Percentiles rank a stretch among this genome's conserved stretches.
These are phyloP conservation scores for Tilletiaria anomala DNA, from an alignment of 1,284 basidiomycete genomes.

Conservation along the genomic window DNA sequence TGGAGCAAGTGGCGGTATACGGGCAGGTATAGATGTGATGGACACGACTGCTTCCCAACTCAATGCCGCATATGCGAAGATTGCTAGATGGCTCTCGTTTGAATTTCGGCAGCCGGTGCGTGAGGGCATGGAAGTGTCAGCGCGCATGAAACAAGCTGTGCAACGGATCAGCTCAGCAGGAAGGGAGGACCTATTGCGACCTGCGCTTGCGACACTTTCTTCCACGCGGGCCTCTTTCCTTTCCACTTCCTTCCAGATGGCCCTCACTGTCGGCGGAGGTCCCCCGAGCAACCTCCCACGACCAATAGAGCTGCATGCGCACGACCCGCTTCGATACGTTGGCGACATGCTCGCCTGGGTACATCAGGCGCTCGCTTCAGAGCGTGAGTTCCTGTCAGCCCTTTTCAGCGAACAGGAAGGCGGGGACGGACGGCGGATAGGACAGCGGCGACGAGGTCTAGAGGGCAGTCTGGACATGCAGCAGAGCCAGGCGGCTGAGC, in stretches of 20 bases:
- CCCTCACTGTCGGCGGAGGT: conserved; percentile 67
- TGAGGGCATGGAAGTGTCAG: conserved; percentile 55
- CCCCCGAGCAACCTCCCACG: conserved; percentile 65
- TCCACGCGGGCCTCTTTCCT: conserved; percentile 68
- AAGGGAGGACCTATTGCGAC: conserved; percentile 42
- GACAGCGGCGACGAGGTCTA: conserved; percentile 1
- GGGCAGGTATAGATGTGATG: conserved; percentile 54
- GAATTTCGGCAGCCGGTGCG: conserved; percentile 56
- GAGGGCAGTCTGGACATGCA: background rate
- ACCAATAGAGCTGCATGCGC: conserved; percentile 91
- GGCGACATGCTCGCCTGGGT: conserved; percentile 99
- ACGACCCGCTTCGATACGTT: conserved; percentile 87
- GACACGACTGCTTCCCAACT: conserved; percentile 61
- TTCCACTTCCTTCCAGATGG: conserved; percentile 64
- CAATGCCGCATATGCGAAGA: conserved; percentile 76
- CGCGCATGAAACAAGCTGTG: conserved; percentile 59
- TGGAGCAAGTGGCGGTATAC: conserved; percentile 6
- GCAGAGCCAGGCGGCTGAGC: background rate
- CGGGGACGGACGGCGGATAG: conserved; percentile 36
- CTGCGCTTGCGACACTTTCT: conserved; percentile 56
- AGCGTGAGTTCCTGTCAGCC: conserved; percentile 53
- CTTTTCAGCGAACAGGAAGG: conserved; percentile 17
- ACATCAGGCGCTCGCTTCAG: conserved; percentile 84
- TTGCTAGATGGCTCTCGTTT: conserved; percentile 68
- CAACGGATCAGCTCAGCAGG: conserved; percentile 53